Base-by-base conservation (phyloP, 306 rosid species). In the Senna siamea region DNA sequence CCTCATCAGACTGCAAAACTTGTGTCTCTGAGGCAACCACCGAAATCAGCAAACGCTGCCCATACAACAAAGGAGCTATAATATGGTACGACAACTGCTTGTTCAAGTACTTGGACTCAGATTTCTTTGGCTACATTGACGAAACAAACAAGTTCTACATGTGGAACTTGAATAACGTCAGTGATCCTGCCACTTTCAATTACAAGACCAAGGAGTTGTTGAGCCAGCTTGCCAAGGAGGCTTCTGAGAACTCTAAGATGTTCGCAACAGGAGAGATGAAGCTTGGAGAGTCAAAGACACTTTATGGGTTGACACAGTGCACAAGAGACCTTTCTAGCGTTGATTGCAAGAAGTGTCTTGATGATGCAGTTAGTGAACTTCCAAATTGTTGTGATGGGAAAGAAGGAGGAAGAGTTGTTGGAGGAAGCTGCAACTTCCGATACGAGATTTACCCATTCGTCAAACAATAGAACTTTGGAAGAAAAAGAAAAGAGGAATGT, bases 331-430 rank as follows among this genome's bases (percentile, higher is more conserved):
- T 85, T 59, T 79, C 87, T 1, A 55, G 75, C 19, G 3, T 0
- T n/a, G 77, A 70, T 44, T 85, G 89, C n/a, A 47, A 63, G 41
- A 82, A 72, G 46, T 87, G 92, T 46, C 86, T 87, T 58, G 75
- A 75, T n/a, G 83, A 61, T 14, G 87, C 82, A 23, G 85, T 85
- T 38, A 37, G 66, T 10, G 58, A 68, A 23, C 69, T 85, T 28
- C 85, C 85, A 14, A 75, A 4, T 57, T 84, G 87, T 41, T 87
- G 89, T 72, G 75, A 71, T 70, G 82, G 85, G 11, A 75, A 80
- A 64, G 37, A 75, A 69, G 92, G 87, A 19, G 92, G 87, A 9
- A 80, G 89, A 43, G 81, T 87, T 53, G 80, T 79, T 6, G 80
- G 82, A 6, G 87, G 85, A 76, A 85, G 89, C 43, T 85, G 91